phyloP scores from a whole-genome alignment of 257 asterid species.

The Rehmannia glutinosa region DNA sequence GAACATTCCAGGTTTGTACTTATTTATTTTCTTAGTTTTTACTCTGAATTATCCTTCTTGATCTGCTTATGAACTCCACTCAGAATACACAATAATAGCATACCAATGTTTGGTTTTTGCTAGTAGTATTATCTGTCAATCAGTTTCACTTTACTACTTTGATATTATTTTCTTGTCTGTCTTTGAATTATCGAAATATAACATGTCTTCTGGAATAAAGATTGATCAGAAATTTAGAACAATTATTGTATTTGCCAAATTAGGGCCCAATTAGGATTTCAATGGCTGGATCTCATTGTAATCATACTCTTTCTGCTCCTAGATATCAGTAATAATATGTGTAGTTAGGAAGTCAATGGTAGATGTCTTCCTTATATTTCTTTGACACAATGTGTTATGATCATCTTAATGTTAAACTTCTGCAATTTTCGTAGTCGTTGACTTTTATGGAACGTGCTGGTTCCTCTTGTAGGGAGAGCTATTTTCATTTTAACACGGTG shows the following conservation, averaged over 20 bases:
- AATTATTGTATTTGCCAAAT: background rate
- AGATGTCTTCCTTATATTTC: too few relatives aligned
- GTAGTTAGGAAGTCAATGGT: background rate
- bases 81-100: background rate
- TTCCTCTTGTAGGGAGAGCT: background rate
- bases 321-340: background rate
- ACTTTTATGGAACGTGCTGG: background rate
- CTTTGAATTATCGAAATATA: background rate
- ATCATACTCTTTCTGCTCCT: background rate
- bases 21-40: background rate
- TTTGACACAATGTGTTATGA: too few relatives aligned
- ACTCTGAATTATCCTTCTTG: background rate
- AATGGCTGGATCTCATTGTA: slow-evolving; percentile 19
- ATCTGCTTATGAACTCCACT: slow-evolving; percentile 15
- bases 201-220: background rate
- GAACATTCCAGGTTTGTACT: slow-evolving; percentile 51
- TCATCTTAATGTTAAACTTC: background rate
- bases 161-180: background rate
- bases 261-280: slow-evolving; percentile 6
- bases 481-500: background rate
- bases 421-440: background rate
- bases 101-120: background rate
- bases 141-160: background rate
- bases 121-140: background rate
- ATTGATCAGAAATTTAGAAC: background rate